phyloP scores from a whole-genome alignment of 192 early-diverging fungal genomes.

The Mortierella hygrophila region DNA sequence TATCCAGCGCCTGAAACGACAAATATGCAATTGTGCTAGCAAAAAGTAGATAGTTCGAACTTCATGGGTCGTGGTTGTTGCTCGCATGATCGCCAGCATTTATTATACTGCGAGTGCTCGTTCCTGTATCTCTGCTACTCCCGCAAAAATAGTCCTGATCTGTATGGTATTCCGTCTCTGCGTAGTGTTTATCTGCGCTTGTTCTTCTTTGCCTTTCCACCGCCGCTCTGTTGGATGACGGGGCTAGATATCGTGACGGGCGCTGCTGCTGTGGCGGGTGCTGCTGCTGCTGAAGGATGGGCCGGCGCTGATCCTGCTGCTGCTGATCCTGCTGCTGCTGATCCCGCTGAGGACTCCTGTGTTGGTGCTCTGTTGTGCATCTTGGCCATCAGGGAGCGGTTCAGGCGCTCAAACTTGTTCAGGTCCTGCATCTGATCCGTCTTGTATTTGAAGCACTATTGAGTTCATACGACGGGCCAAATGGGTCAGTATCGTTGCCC shows the following conservation, averaged over 20 bases:
- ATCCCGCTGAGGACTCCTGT: conserved; percentile 12
- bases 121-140: not conserved
- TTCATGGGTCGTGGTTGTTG: not conserved
- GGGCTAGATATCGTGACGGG: conserved; percentile 50
- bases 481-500: not conserved
- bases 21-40: not conserved
- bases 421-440: conserved; percentile 78
- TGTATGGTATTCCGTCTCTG: not conserved
- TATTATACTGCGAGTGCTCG: not conserved
- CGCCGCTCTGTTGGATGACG: conserved; percentile 46
- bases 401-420: conserved; percentile 79
- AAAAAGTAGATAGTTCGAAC: no score
- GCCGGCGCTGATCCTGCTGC: conserved; percentile 12
- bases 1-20: not conserved
- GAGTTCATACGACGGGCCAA: not conserved
- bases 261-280: conserved; percentile 19
- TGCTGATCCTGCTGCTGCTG: conserved; percentile 16
- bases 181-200: conserved; percentile 32
- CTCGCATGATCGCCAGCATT: not conserved
- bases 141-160: not conserved
- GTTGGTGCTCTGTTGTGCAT: conserved; percentile 72
- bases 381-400: conserved; percentile 72
- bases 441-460: conserved; percentile 71
- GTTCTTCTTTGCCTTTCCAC: conserved; percentile 56
- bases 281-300: conserved; percentile 22